Evolutionary conservation across 495 filamentous ascomycete species (phyloP), one percentile per base, ranked within the genome.

Genomic region (Talaromyces proteolyticus): DNA sequence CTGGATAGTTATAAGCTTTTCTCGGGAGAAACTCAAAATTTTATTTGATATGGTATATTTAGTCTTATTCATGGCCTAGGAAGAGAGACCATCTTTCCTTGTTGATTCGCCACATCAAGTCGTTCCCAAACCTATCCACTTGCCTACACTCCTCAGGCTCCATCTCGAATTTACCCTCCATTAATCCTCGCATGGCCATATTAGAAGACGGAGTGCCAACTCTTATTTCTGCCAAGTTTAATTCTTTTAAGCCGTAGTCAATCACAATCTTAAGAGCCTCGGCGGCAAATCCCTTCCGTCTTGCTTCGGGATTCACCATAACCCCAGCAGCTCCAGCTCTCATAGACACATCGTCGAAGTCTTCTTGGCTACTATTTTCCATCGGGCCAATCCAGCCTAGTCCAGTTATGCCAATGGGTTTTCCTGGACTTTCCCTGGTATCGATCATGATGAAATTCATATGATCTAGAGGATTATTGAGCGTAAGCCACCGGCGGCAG

Each of bases 311-410:
- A 34, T 47, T 34, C n/a, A 47, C 29, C 44, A 47, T 4, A 0
- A 36, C 25, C 6, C 44, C 44, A n/a, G 44, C 44, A 16, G 23
- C 44, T 7, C 44, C 44, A 1, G 25, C 26, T 20, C 44, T 37
- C 20, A 6, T 21, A 2, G 24, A 36, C 16, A 3, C 18, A 12
- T 47, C 26, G 6, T 7, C 44, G 12, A 6, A 5, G 25, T 29
- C 25, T 29, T 12, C 25, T 6, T 6, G 6, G 12, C 6, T 5
- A 29, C 25, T 29, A 11, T 36, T 26, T 3, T 47, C 14, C 16
- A 16, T n/a, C 7, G 44, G 26, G 25, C 44, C 44, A 18, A 47
- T 47, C 44, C 44, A 47, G 16, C 44, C 44, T 17, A 47, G 25
- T 21, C 42, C 44, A 7, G 24, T 11, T 5, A 47, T 47, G 12